Percentiles rank a stretch among this genome's conserved stretches.
phyloP scores from a whole-genome alignment of 805 yeast genomes.

The Candida methanosorbosa region DNA sequence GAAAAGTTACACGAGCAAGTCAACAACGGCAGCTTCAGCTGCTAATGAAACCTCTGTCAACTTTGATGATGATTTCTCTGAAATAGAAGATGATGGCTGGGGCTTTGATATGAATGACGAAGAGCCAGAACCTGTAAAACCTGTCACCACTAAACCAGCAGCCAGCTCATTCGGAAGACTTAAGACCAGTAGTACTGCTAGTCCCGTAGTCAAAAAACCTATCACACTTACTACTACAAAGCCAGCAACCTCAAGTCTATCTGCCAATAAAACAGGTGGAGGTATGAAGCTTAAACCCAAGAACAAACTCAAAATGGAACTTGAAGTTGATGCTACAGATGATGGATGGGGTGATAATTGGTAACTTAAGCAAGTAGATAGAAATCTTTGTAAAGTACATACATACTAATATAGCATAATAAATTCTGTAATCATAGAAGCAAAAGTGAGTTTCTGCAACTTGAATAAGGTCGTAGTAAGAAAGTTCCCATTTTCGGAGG shows the following conservation, averaged over 20 bases:
- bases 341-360: constrained; percentile 41
- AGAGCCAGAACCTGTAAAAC: constrained; percentile 1
- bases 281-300: constrained; percentile 17
- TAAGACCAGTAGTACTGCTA: too few relatives aligned
- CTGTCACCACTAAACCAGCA: background rate
- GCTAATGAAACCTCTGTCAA: background rate
- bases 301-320: constrained; percentile 24
- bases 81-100: constrained; percentile 22
- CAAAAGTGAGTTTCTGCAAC: too few relatives aligned
- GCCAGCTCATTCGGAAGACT: too few relatives aligned
- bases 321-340: constrained; percentile 24
- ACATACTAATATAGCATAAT: too few relatives aligned
- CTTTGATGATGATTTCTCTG: background rate
- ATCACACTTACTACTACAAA: background rate
- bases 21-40: background rate
- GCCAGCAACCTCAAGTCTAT: background rate
- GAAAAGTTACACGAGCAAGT: too few relatives aligned
- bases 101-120: constrained; percentile 17
- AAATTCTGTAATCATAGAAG: too few relatives aligned
- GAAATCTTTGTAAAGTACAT: too few relatives aligned
- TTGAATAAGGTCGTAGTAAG: too few relatives aligned
- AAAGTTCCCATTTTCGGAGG: too few relatives aligned
- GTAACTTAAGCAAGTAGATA: too few relatives aligned
- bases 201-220: too few relatives aligned
- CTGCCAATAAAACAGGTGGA: constrained; percentile 1